Evolutionary conservation across 345 rosid genomes (phyloP), one percentile per base, ranked within the genome.

Genomic region (Pugionium cornutum): DNA sequence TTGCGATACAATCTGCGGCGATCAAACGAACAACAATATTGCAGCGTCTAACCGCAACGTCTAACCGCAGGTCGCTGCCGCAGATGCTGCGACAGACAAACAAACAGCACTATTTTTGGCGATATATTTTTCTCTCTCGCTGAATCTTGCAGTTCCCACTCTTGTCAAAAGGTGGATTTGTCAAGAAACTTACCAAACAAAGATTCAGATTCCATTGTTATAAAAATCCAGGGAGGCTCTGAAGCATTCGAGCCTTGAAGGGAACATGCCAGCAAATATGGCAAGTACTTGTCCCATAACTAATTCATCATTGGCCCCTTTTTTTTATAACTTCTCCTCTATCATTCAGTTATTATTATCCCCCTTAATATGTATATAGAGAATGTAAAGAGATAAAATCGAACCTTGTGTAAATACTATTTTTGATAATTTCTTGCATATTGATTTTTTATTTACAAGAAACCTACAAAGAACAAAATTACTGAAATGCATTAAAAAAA

Each of bases 251-350:
- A 40, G 44, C 44, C 46, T 61, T 65, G 7, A 73, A 73, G 72
- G 67, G 67, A 59, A 66, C 72, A 66, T 66, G 76, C 48, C 77
- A 66, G 67, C 72, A 31, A 51, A 66, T 7, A 52, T 11, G 59
- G 56, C 62, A 73, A 67, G 73, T 60, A 66, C 68, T 66, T 67
- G 68, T 53, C 73, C 63, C 68, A n/a, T 66, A 52, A 53, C 72
- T 67, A 60, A 53, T 73, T 73, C 72, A 73, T 66, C 72, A 66
- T 73, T 73, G 77, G 60, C 31, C 72, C 63, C 72, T 66, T 52
- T 67, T 58, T 55, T 50, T 60, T 60, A 58, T 51, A 73, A 9
- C 49, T n/a, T 52, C 67, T 51, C 70, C 65, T 52, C 76, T 40
- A 58, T 59, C 58, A 64, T 58, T 57, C 62, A 27, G 27, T 11